phyloP scores from a whole-genome alignment of 164 flowering plant species.

The Kingdonia uniflora region DNA sequence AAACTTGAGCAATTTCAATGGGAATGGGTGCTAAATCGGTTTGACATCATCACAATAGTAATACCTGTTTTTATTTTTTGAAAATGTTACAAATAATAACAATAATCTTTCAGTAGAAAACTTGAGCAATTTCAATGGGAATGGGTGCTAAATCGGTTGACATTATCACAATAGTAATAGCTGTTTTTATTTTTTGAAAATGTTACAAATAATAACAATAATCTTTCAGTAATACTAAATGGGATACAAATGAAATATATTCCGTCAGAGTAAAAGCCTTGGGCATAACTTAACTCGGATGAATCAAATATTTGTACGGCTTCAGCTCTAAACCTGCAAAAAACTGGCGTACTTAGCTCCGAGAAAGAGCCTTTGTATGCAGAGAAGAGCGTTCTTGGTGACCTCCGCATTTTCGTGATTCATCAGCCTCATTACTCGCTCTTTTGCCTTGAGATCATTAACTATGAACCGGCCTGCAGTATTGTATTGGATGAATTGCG shows the following conservation, averaged over 20 bases:
- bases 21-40: no score
- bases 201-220: slow-evolving; percentile 16
- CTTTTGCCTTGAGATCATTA: slow-evolving; percentile 82
- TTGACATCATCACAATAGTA: no score
- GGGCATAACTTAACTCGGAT: not conserved
- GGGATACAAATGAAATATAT: not conserved
- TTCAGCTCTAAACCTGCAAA: slow-evolving; percentile 48
- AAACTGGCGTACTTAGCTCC: slow-evolving; percentile 97
- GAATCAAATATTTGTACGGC: no score
- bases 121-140: slow-evolving; percentile 9
- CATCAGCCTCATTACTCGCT: slow-evolving; percentile 90
- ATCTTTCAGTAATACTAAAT: slow-evolving; percentile 9
- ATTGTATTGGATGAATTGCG: slow-evolving; percentile 86
- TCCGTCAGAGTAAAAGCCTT: not conserved
- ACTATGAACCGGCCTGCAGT: slow-evolving; percentile 78
- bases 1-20: slow-evolving; percentile 9
- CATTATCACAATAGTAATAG: not conserved
- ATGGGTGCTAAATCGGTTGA: no score
- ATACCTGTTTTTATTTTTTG: slow-evolving; percentile 1
- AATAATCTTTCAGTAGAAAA: not conserved
- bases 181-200: slow-evolving; percentile 11
- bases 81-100: not conserved
- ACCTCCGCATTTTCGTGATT: slow-evolving; percentile 86
- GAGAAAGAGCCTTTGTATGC: slow-evolving; percentile 90
- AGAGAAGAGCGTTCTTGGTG: slow-evolving; percentile 80